Conservation (phyloP, 768 basidiomycete genomes). For the Boletus vermiculosoides region DNA sequence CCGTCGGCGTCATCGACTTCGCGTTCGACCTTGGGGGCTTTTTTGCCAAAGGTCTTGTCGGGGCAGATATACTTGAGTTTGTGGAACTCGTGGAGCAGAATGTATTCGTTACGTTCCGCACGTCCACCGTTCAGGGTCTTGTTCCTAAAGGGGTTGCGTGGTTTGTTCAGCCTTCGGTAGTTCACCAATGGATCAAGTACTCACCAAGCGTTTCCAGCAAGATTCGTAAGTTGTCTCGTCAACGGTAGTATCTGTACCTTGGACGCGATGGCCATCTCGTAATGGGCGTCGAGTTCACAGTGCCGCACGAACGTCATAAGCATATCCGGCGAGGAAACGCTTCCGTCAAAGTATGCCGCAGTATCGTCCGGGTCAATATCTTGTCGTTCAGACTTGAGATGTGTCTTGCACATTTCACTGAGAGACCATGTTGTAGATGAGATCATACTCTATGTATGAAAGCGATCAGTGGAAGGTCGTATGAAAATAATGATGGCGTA, state of each 20-base stretch:
- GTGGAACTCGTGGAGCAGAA: slow-evolving; percentile 97
- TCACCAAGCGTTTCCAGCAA: slow-evolving; percentile 96
- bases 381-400: slow-evolving; percentile 81
- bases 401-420: slow-evolving; percentile 93
- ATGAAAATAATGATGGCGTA: slow-evolving; percentile 32
- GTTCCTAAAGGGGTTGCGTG: slow-evolving; percentile 58
- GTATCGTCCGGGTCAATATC: slow-evolving; percentile 98
- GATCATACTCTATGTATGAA: slow-evolving; percentile 77
- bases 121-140: slow-evolving; percentile 96
- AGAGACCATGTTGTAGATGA: slow-evolving; percentile 97
- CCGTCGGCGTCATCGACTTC: slow-evolving; percentile 58
- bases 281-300: slow-evolving; percentile 94
- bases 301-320: slow-evolving; percentile 88
- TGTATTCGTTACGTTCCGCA: slow-evolving; percentile 98
- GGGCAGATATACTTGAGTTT: slow-evolving; percentile 94
- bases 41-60: slow-evolving; percentile 89
- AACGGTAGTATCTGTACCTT: slow-evolving; percentile 94
- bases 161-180: background rate
- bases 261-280: slow-evolving; percentile 93
- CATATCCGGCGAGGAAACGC: slow-evolving; percentile 68
- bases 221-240: slow-evolving; percentile 89
- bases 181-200: slow-evolving; percentile 18
- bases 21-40: slow-evolving; percentile 48
- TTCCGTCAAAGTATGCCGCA: slow-evolving; percentile 83
- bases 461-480: background rate